phyloP scores from a whole-genome alignment of 2,329 filamentous ascomycete species.

The Botrytis squamosa region DNA sequence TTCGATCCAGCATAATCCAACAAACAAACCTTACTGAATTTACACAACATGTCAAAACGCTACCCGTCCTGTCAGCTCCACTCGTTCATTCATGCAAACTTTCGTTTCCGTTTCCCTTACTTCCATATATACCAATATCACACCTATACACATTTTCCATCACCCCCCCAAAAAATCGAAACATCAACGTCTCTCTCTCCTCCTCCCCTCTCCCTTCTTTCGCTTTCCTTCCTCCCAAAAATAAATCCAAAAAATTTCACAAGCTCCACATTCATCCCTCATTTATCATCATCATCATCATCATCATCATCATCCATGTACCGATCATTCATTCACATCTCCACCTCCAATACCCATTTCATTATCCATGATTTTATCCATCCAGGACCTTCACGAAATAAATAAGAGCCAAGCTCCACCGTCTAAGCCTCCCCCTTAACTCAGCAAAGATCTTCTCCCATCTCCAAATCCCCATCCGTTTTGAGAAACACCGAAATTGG shows the following conservation, averaged over 20 bases:
- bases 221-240: neutral
- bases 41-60: neutral
- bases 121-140: neutral
- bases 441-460: neutral
- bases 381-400: neutral
- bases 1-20: neutral
- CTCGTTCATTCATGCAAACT: neutral
- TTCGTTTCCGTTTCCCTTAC: neutral
- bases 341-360: neutral
- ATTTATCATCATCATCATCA: neutral
- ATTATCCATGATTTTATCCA: neutral
- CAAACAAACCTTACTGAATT: neutral
- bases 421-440: conserved; percentile 19
- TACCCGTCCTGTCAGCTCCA: neutral
- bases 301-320: conserved; percentile 4
- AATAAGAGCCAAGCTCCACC: neutral
- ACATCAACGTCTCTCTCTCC: neutral
- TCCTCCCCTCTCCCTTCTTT: neutral
- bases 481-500: conserved; percentile 15
- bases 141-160: neutral
- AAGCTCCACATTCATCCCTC: neutral
- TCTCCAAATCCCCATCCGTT: neutral
- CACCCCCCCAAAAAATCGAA: neutral
- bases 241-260: neutral
- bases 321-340: conserved; percentile 2